Base-by-base conservation (phyloP, 495 filamentous ascomycete species). In the Thermochaetoides thermophila region DNA sequence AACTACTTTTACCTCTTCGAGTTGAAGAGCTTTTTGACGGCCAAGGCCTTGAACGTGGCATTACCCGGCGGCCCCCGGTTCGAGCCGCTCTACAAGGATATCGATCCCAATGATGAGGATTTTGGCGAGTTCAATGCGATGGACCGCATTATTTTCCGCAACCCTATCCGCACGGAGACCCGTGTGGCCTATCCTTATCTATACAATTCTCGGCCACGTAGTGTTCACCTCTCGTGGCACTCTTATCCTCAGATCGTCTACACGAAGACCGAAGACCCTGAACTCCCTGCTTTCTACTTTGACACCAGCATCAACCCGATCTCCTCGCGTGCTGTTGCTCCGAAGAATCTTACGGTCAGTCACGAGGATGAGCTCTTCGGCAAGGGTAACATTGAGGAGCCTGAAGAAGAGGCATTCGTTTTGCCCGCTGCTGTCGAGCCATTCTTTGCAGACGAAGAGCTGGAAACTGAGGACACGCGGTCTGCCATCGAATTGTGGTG, bases 71-170 rank as follows among this genome's bases (percentile, higher is more conserved):
- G 91, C 22, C 91, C 91, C 42, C 76, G 89, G 25, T 99, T 99
- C 35, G 91, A 99, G 60, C 91, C 91, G 11, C 59, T 99, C 8
- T 99, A 96, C 66, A 99, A 99, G 59, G 91, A 99, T 43, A 84
- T 99, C 30, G 87, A 99, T 51, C 91, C 91, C 19, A 96, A 99
- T 47, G 86, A 96, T 47, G 91, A 99, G 56, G 91, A 99, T 51
- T 99, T 99, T 57, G 89, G 91, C 51, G 91, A 99, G 56, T 99
- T 99, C 71, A 99, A 99, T 47, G 91, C 87, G 28, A 99, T 99
- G 50, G 87, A 96, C 52, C 83, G 91, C 39, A 99, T 99, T 56
- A 99, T 99, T 45, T 99, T 99, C 68, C 79, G 91, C 31, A 74
- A 80, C 23, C 91, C 91, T 3, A 92, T 96, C 45, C 74, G 87